These are phyloP conservation scores for Calocera viscosa DNA, from an alignment of 768 basidiomycete species.

Conservation along the genomic window DNA sequence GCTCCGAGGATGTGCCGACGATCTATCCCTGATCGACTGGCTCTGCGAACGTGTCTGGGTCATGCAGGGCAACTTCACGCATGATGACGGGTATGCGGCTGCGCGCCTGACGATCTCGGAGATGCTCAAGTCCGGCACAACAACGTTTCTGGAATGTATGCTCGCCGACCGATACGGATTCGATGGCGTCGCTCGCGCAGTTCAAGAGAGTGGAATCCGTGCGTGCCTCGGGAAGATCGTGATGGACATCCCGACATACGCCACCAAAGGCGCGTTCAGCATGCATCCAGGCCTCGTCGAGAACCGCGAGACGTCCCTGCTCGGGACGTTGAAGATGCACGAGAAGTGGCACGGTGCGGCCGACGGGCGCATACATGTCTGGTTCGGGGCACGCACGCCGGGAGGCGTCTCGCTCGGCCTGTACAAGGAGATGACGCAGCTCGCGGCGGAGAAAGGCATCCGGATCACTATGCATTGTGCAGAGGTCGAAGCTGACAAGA, in stretches of 20 bases:
- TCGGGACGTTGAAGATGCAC: not conserved
- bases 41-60: not conserved
- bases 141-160: not conserved
- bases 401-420: not conserved
- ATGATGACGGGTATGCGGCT: not conserved
- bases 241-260: not conserved
- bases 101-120: not conserved
- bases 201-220: not conserved
- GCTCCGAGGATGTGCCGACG: not conserved
- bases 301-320: not conserved
- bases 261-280: not conserved
- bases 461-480: not conserved
- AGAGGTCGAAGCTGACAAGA: not conserved
- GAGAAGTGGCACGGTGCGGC: not conserved
- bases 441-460: not conserved
- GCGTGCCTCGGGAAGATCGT: not conserved
- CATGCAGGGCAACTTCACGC: not conserved
- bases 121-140: not conserved
- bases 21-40: not conserved
- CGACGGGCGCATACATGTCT: not conserved
- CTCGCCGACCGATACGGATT: not conserved
- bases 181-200: not conserved
- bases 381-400: not conserved
- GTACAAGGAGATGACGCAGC: not conserved
- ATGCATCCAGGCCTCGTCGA: not conserved